Evolutionary conservation across 495 filamentous ascomycete species (phyloP), one percentile per base, ranked within the genome.

Genomic region (Evernia prunastri): DNA sequence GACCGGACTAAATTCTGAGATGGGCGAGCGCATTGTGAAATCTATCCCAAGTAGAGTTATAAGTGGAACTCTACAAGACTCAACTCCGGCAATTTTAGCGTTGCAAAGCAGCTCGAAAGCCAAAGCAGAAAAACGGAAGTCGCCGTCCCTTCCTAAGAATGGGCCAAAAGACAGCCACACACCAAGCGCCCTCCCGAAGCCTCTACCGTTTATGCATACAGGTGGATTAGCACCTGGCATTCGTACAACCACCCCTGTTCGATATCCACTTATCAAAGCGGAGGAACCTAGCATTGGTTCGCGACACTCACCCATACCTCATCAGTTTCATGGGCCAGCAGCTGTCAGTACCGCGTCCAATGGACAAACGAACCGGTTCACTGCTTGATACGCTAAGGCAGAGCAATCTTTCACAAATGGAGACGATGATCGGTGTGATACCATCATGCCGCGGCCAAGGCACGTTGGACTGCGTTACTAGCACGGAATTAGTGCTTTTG

Each of bases 281-380:
- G 68, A 70, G 60, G 68, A 70, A 13, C 42, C 57, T 25, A 58
- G n/a, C 37, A 49, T 39, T 31, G 47, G 45, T 12, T 42, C 63
- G 35, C 59, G 63, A 40, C 68, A 54, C 37, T 70, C 68, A 27
- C 61, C 65, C 13, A 35, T 60, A 54, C 63, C 66, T 15, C 68
- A 67, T 45, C 66, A 64, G n/a, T 66, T 78, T 76, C 63, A 27
- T 82, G 85, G 65, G 68, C 78, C 66, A 36, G 58, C 61, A 59
- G 27, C 62, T 35, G 56, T 65, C 18, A 40, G 49, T 37, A 61
- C 51, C 6, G 58, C 54, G 20, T 63, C 58, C 7, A 56, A 64
- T 35, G 66, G 62, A 27, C 58, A 57, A 40, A 12, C 18, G 42
- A 51, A 29, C 23, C 54, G 62, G 17, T 64, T 64, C 45, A 23